Conservation (phyloP, 2,329 filamentous ascomycete genomes). For the Cercospora citrullina region DNA sequence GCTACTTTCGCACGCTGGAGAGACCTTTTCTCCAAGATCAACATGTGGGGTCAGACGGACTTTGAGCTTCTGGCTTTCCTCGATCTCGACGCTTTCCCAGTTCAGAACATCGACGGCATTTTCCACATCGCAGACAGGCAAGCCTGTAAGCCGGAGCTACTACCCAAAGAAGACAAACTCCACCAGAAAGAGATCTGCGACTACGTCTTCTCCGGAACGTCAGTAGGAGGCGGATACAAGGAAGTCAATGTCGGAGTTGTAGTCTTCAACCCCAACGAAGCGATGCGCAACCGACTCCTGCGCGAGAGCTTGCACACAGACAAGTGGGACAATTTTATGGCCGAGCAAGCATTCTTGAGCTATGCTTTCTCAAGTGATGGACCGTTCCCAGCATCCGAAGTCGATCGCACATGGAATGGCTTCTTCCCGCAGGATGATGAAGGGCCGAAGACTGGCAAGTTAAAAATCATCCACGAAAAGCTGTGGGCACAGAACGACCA, state of each 20-base stretch:
- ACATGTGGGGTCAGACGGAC: slow-evolving; percentile 84
- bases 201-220: slow-evolving; percentile 24
- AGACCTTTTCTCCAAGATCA: slow-evolving; percentile 79
- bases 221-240: slow-evolving; percentile 18
- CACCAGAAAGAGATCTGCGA: slow-evolving; percentile 24
- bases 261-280: slow-evolving; percentile 26
- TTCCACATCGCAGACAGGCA: slow-evolving; percentile 25
- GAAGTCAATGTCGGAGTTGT: slow-evolving; percentile 29
- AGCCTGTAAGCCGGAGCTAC: slow-evolving; percentile 20
- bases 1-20: slow-evolving; percentile 22
- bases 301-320: slow-evolving; percentile 20
- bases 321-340: slow-evolving; percentile 28
- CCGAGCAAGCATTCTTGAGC: slow-evolving; percentile 28
- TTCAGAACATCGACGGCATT: slow-evolving; percentile 28
- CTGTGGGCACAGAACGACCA: slow-evolving; percentile 22
- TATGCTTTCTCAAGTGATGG: slow-evolving; percentile 22
- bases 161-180: slow-evolving; percentile 27
- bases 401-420: slow-evolving; percentile 27
- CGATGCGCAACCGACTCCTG: slow-evolving; percentile 26
- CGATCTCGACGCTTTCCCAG: slow-evolving; percentile 67
- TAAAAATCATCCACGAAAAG: slow-evolving; percentile 31
- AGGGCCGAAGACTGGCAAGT: slow-evolving; percentile 16
- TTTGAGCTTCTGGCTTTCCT: slow-evolving; percentile 90
- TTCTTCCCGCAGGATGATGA: slow-evolving; percentile 24
- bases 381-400: slow-evolving; percentile 22